Evolutionary conservation across 176 grass and related monocot species (phyloP).

Genomic region (Rhipidocladum racemiflorum): DNA sequence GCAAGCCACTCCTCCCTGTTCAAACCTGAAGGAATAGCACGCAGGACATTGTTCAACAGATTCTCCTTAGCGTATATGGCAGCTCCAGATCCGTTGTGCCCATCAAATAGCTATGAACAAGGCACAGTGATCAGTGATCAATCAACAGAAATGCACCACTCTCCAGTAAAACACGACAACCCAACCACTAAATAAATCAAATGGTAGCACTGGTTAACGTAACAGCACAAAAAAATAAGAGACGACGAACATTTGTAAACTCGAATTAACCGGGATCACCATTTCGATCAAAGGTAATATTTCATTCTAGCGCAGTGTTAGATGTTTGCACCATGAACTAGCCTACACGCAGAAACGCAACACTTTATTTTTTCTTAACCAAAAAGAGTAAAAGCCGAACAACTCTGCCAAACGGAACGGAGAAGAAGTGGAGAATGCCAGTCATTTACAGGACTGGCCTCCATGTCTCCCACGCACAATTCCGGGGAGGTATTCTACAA

Average conservation of each 20-base stretch:
- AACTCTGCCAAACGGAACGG: background rate
- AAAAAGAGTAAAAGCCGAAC: background rate
- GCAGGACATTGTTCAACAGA: conserved; percentile 79
- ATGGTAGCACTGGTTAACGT: background rate
- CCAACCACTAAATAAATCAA: background rate
- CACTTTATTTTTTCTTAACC: background rate
- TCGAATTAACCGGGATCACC: background rate
- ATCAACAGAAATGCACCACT: background rate
- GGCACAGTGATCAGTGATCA: conserved; percentile 6
- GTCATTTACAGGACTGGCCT: conserved; percentile 23
- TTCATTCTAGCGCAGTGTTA: background rate
- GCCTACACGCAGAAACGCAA: background rate
- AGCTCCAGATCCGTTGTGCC: conserved; percentile 82
- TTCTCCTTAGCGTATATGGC: conserved; percentile 82
- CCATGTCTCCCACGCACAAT: conserved; percentile 24
- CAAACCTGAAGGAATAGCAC: conserved; percentile 68
- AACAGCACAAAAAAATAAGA: background rate
- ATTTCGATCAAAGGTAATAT: background rate
- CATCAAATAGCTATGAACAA: conserved; percentile 84
- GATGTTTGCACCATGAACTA: background rate
- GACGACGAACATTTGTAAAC: background rate
- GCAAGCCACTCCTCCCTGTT: conserved; percentile 88
- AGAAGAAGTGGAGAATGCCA: background rate
- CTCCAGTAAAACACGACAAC: background rate
- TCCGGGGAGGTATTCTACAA: background rate